Evolutionary conservation across 352 stramenopile species (phyloP), one percentile per base, ranked within the genome.

Genomic region (Saprolegnia diclina): DNA sequence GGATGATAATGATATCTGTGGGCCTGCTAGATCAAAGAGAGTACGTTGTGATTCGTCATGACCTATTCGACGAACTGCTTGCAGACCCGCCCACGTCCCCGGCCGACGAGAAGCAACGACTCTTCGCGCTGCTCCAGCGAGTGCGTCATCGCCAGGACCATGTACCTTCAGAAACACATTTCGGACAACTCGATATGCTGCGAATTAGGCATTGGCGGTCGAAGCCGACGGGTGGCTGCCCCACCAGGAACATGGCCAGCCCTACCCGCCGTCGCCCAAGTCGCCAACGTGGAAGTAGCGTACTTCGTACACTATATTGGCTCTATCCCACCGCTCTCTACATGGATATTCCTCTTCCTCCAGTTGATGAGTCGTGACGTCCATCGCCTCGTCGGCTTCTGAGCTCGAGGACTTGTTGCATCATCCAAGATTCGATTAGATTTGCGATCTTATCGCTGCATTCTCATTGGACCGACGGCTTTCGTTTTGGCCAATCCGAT

Each of bases 141-240:
- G 40, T 66, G 40, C 59, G 59, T 10, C 40, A 53, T 16, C 59
- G 59, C 11, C 59, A 66, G 14, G 59, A 54, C 21, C 21, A 54
- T 37, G 59, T 64, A 53, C 56, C 19, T 29, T 5, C 2, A 22
- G 2, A 54, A 22, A 5, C 46, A 6, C 46, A 54, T 29, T 52
- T 52, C 18, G 18, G 18, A 52, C 45, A 52, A 52, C 45, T 19
- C 45, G 45, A 19, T 19, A 21, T 21, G 29, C 5, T 35, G 29
- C 29, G 29, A 35, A 2, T 35, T 40, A 59, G 35, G 9, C 52
- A 3, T 4, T 59, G 52, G 11, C 35, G 3, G 13, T n/a, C 35
- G 52, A 59, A 2, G 13, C 24, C 16, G 52, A 59, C 9, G 52
- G 52, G 19, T 59, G 52, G 52, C 11, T 59, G 35, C 52, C 52